Conservation (phyloP, 2,329 filamentous ascomycete genomes). For the Scopulariopsis brevicaulis region DNA sequence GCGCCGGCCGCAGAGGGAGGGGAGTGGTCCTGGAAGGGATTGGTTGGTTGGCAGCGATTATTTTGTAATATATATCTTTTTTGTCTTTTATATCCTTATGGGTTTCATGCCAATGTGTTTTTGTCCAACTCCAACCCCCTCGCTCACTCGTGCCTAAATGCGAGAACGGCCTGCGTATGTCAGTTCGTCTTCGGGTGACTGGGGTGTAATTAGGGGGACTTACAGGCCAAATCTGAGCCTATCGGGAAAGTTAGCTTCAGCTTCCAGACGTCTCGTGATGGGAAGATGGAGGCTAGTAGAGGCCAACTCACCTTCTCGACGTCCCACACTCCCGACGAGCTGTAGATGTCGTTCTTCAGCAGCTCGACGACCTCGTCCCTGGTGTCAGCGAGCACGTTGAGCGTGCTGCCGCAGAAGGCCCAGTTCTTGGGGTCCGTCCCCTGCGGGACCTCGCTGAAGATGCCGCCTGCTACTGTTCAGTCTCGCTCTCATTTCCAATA, state of each 20-base stretch:
- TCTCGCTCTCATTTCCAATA: neutral
- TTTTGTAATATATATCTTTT: neutral
- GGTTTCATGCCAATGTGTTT: neutral
- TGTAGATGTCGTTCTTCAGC: constrained; percentile 64
- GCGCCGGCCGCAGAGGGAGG: neutral
- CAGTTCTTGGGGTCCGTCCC: constrained; percentile 45
- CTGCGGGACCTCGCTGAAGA: constrained; percentile 53
- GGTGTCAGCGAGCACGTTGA: constrained; percentile 55
- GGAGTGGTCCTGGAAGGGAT: neutral
- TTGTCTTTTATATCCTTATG: neutral
- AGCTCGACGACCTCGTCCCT: constrained; percentile 58
- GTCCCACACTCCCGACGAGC: constrained; percentile 68
- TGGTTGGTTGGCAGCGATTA: neutral
- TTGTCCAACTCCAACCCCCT: neutral
- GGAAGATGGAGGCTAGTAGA: neutral
- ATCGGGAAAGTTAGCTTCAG: neutral
- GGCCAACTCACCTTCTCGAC: constrained; percentile 42
- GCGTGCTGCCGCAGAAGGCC: constrained; percentile 63
- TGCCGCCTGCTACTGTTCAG: constrained; percentile 8
- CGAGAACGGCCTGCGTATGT: neutral
- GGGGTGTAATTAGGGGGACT: neutral
- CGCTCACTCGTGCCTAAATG: constrained; percentile 8
- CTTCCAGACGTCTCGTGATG: neutral
- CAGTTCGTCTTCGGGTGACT: neutral
- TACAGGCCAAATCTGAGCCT: constrained; percentile 39